phyloP scores from a whole-genome alignment of 225 moss, liverwort and hornwort genomes.

The Sphagnum tenellum region DNA sequence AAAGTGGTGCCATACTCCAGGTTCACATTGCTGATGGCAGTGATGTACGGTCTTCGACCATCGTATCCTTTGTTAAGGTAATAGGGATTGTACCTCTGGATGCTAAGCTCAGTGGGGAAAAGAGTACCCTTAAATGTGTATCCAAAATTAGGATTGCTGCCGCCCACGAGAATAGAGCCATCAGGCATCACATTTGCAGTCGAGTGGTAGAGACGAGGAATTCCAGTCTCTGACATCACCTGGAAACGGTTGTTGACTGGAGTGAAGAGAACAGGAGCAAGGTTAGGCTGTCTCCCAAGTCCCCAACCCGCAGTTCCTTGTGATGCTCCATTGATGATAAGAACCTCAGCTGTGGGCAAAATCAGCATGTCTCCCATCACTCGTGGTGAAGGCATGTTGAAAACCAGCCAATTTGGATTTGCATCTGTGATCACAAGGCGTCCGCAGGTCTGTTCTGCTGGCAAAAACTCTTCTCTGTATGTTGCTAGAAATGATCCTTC shows the following conservation, averaged over 20 bases:
- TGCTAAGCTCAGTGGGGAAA: constrained; percentile 42
- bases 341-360: constrained; percentile 32
- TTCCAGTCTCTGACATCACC: constrained; percentile 9
- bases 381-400: constrained; percentile 36
- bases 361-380: constrained; percentile 63
- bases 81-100: constrained; percentile 40
- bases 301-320: constrained; percentile 46
- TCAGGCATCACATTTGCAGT: constrained; percentile 39
- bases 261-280: constrained; percentile 32
- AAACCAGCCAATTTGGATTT: constrained; percentile 20
- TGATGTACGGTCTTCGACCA: constrained; percentile 6
- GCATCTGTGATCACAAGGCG: constrained; percentile 20
- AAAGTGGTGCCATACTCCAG: constrained; percentile 16
- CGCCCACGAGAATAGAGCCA: constrained; percentile 33
- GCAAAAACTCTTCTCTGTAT: constrained; percentile 2
- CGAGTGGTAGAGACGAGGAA: constrained; percentile 54
- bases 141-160: constrained; percentile 33
- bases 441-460: constrained; percentile 36
- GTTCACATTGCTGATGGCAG: neutral
- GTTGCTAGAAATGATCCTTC: constrained; percentile 25
- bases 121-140: constrained; percentile 26
- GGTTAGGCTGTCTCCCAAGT: constrained; percentile 15
- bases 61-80: constrained; percentile 18
- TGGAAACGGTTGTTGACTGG: constrained; percentile 19
- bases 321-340: constrained; percentile 50